phyloP scores from a whole-genome alignment of 495 filamentous ascomycete species.

The Lindgomyces ingoldianus region DNA sequence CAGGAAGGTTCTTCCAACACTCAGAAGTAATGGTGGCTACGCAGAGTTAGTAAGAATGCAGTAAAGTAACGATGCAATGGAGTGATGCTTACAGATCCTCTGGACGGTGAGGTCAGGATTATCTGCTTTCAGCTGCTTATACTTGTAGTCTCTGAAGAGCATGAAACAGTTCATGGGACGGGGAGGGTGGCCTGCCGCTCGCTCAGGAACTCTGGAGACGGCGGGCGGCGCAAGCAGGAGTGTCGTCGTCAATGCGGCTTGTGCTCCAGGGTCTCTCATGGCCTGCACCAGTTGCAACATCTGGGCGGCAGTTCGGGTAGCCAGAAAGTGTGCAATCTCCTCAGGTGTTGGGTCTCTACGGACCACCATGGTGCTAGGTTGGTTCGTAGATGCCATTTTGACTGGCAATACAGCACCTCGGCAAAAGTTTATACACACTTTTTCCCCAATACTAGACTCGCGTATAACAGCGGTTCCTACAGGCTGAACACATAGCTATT shows the following conservation, averaged over 20 bases:
- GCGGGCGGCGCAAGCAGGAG: neutral
- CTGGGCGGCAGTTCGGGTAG: neutral
- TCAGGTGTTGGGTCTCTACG: neutral
- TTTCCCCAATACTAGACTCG: too few relatives aligned
- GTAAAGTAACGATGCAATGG: neutral
- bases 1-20: neutral
- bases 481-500: too few relatives aligned
- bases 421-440: too few relatives aligned
- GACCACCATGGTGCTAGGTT: neutral
- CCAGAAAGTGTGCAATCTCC: neutral
- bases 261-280: neutral
- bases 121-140: neutral
- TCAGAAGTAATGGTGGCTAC: neutral
- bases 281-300: neutral
- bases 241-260: neutral
- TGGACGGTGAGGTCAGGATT: neutral
- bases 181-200: too few relatives aligned
- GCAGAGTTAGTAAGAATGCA: neutral
- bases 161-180: constrained; percentile 14
- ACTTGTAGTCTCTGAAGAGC: neutral
- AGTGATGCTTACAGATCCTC: neutral
- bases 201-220: too few relatives aligned
- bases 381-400: neutral
- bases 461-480: too few relatives aligned
- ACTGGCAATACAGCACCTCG: neutral